Percentiles rank a stretch among this genome's conserved stretches.
Conservation (phyloP, 306 rosid genomes). For the Cicer bijugum region DNA sequence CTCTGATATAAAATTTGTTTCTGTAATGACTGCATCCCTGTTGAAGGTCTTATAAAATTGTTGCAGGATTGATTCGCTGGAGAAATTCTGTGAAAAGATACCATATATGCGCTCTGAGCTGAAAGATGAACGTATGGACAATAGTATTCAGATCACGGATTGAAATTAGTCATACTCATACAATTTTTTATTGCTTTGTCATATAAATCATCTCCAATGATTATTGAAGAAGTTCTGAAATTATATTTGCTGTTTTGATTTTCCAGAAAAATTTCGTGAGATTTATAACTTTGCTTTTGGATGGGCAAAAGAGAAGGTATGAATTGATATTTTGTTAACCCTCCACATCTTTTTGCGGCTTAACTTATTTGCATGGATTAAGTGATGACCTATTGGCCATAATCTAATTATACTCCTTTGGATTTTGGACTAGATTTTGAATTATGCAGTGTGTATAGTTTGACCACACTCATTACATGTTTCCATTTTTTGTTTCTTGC, state of each 20-base stretch:
- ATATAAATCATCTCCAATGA: slow-evolving; percentile 17
- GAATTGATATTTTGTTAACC: slow-evolving; percentile 29
- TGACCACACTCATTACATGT: no score
- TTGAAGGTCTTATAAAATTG: slow-evolving; percentile 40
- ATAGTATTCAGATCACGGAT: slow-evolving; percentile 25
- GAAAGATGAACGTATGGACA: slow-evolving; percentile 85
- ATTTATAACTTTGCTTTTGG: slow-evolving; percentile 96
- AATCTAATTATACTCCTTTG: neutral
- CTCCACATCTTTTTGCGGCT: slow-evolving; percentile 10
- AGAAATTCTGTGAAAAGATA: slow-evolving; percentile 88
- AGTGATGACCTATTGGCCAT: slow-evolving; percentile 7
- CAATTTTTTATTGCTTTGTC: slow-evolving; percentile 35
- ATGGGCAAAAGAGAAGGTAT: slow-evolving; percentile 99
- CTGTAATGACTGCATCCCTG: slow-evolving; percentile 2
- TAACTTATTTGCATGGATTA: slow-evolving; percentile 9
- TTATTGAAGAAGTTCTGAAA: slow-evolving; percentile 45
- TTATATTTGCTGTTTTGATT: slow-evolving; percentile 42
- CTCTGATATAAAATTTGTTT: slow-evolving; percentile 14
- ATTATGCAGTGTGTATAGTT: no score
- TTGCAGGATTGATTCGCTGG: slow-evolving; percentile 94
- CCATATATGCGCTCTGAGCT: slow-evolving; percentile 90
- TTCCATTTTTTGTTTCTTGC: no score
- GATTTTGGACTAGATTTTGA: no score
- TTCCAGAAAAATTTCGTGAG: slow-evolving; percentile 92
- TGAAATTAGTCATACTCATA: slow-evolving; percentile 19